A percentile compares a stretch with the other conserved stretches of the same genome.
phyloP scores from a whole-genome alignment of 495 filamentous ascomycete species.

The Astrocystis sublimbata region DNA sequence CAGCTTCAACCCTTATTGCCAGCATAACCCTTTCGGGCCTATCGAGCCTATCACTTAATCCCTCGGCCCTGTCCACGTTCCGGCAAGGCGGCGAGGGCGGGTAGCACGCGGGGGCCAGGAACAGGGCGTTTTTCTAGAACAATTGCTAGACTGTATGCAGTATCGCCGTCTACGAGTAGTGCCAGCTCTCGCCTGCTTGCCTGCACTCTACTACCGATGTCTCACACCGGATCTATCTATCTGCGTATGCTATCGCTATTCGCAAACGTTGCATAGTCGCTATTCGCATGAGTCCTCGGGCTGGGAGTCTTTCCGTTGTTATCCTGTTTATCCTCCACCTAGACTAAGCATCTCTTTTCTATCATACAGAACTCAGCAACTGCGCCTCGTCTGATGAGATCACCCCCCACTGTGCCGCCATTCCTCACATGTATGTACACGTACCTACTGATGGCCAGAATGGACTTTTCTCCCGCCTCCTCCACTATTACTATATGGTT shows the following conservation, averaged over 20 bases:
- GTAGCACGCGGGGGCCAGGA: slow-evolving; percentile 1
- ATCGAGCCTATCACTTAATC: too few relatives aligned
- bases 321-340: not conserved
- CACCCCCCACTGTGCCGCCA: not conserved
- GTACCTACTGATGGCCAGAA: slow-evolving; percentile 7
- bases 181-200: too few relatives aligned
- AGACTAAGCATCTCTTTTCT: too few relatives aligned
- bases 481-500: not conserved
- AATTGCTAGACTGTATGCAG: not conserved
- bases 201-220: not conserved
- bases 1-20: not conserved
- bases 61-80: not conserved
- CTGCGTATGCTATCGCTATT: not conserved
- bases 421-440: not conserved
- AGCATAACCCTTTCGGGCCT: not conserved
- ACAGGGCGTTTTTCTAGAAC: slow-evolving; percentile 3
- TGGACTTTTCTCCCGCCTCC: slow-evolving; percentile 4
- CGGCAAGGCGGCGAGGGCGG: slow-evolving; percentile 8
- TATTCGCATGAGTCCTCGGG: not conserved
- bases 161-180: slow-evolving; percentile 3
- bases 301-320: not conserved
- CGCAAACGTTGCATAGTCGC: not conserved
- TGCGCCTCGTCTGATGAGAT: slow-evolving; percentile 1
- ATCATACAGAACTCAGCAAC: slow-evolving; percentile 6
- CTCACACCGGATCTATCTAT: not conserved